Percentiles rank a stretch among this genome's conserved stretches.
Conservation (phyloP, 139 green algal species). For the Coelastrella sp. region DNA sequence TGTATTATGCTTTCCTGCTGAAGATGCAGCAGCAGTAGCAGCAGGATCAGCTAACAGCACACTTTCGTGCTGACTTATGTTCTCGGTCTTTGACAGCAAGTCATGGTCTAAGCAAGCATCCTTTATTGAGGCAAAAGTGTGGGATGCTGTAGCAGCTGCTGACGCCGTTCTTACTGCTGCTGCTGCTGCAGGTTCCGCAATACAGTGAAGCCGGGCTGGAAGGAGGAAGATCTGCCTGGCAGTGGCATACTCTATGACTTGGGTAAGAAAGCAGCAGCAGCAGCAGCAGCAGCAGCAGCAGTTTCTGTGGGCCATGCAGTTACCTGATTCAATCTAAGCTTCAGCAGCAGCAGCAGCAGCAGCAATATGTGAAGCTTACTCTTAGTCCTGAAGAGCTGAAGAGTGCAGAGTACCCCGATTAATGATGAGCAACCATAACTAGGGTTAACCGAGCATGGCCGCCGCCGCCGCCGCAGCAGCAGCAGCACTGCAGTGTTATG, state of each 20-base stretch:
- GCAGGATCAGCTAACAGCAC: not conserved
- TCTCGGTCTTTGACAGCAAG: no score
- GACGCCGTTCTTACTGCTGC: not conserved
- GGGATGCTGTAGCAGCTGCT: not conserved
- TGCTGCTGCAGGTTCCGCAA: slow-evolving; percentile 29
- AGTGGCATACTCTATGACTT: slow-evolving; percentile 19
- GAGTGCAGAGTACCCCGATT: no score
- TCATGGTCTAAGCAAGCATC: no score
- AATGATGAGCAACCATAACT: no score
- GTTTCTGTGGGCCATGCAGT: not conserved
- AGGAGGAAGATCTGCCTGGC: slow-evolving; percentile 36
- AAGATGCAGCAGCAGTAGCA: not conserved
- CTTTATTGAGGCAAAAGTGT: no score
- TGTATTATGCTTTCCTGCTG: not conserved
- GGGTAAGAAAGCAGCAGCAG: not conserved
- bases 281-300: not conserved
- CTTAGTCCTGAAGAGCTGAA: no score
- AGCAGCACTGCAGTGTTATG: no score
- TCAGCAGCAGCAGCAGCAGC: no score
- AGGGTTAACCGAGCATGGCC: no score
- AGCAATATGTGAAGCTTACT: not conserved
- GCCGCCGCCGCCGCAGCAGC: no score
- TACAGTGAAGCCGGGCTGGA: slow-evolving; percentile 30
- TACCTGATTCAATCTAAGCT: no score
- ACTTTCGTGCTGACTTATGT: no score